Evolutionary conservation across 2,329 filamentous ascomycete species (phyloP).

Genomic region (Phaeosphaeriaceae sp.): DNA sequence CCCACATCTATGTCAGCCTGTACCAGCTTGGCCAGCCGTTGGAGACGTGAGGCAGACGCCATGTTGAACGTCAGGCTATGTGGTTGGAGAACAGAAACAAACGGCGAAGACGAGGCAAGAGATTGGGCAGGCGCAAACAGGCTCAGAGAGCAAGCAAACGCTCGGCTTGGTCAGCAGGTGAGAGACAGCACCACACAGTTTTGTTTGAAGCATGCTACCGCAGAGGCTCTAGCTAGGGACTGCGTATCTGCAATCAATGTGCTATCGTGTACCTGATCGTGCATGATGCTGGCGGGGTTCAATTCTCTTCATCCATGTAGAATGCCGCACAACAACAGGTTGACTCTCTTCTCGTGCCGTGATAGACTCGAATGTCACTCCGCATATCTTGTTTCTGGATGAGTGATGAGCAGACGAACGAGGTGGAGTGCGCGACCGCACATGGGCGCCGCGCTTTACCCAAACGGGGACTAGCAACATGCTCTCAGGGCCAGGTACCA

Average conservation of each 20-base stretch:
- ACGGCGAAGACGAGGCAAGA: neutral
- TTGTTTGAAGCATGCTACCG: too few species aligned
- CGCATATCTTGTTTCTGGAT: neutral
- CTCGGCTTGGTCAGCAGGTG: neutral
- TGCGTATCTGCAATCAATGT: too few species aligned
- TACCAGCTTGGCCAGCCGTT: constrained; percentile 28
- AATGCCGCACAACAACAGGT: too few species aligned
- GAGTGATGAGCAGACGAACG: too few species aligned
- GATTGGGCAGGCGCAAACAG: neutral
- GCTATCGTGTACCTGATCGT: too few species aligned
- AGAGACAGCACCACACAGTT: neutral
- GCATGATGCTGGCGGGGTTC: too few species aligned
- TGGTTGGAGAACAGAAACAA: neutral
- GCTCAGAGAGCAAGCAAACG: neutral
- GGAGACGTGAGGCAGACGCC: constrained; percentile 30
- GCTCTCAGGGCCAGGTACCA: neutral
- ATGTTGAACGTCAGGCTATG: constrained; percentile 16
- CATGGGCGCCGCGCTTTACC: neutral
- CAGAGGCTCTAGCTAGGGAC: too few species aligned
- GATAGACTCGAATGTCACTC: too few species aligned
- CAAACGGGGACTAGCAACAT: neutral
- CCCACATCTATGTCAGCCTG: constrained; percentile 28
- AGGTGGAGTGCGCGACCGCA: neutral
- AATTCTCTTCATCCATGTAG: too few species aligned
- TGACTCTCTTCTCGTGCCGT: neutral